Conservation (phyloP, 371 early-diverging fungal genomes). For the Nematocida sp. region DNA sequence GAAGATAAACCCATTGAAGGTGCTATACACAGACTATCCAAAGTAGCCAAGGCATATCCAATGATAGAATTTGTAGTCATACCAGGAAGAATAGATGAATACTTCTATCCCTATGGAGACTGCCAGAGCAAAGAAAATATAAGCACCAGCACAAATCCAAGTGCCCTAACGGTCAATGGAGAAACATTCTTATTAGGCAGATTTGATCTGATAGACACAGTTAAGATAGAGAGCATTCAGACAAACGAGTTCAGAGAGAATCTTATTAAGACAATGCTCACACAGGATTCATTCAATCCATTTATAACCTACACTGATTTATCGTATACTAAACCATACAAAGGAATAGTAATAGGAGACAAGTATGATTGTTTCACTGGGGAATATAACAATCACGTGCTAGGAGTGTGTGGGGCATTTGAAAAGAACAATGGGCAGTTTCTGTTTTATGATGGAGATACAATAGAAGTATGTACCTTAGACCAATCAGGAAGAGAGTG, state of each 20-base stretch:
- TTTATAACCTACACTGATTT: slow-evolving; percentile 35
- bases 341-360: slow-evolving; percentile 34
- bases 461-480: slow-evolving; percentile 20
- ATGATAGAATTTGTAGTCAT: slow-evolving; percentile 25
- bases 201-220: slow-evolving; percentile 27
- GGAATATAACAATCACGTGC: neutral
- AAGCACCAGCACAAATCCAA: neutral
- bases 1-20: neutral
- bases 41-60: neutral
- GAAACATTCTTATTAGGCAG: slow-evolving; percentile 7
- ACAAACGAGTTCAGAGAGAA: slow-evolving; percentile 7
- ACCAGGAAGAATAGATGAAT: neutral
- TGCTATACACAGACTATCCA: neutral
- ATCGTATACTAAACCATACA: slow-evolving; percentile 12
- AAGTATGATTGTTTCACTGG: slow-evolving; percentile 32
- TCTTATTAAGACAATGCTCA: neutral
- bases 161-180: neutral
- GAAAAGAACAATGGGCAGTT: slow-evolving; percentile 37
- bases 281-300: slow-evolving; percentile 45
- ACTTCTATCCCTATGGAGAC: slow-evolving; percentile 24
- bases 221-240: neutral
- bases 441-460: slow-evolving; percentile 23
- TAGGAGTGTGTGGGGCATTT: slow-evolving; percentile 37
- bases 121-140: neutral
- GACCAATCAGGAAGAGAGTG: neutral